phyloP scores from a whole-genome alignment of 2,329 filamentous ascomycete species.

The Penicillium sumatraense region DNA sequence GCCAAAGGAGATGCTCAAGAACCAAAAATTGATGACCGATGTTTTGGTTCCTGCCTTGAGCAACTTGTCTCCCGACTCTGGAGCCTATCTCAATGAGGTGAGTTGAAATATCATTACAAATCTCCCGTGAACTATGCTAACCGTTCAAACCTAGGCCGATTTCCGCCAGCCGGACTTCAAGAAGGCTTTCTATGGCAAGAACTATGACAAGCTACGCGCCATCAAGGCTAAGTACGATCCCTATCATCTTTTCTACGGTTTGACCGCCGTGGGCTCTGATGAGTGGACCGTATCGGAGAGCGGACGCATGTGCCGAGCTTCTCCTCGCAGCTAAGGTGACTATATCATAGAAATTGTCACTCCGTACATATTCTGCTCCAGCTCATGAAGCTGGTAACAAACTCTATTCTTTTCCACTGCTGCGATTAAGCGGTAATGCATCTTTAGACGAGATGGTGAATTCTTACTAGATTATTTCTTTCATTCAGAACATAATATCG shows the following conservation, averaged over 20 bases:
- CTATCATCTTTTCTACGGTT: conserved; percentile 9
- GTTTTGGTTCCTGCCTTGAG: conserved; percentile 3
- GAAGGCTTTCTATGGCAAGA: conserved; percentile 11
- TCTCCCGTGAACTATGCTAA: neutral
- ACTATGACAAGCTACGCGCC: conserved; percentile 3
- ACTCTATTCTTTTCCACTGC: neutral
- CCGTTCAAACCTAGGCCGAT: conserved; percentile 1
- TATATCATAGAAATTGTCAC: neutral
- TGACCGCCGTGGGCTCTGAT: conserved; percentile 14
- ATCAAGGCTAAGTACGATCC: conserved; percentile 19
- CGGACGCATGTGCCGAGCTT: conserved; percentile 8
- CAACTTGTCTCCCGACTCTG: conserved; percentile 4
- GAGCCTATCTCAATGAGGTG: conserved; percentile 14
- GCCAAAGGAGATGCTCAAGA: conserved; percentile 4
- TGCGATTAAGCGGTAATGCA: neutral
- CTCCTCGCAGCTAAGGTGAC: neutral
- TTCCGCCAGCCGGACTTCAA: conserved; percentile 10
- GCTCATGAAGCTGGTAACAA: neutral
- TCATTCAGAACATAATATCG: neutral
- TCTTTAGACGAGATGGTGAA: neutral
- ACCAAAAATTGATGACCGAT: conserved; percentile 7
- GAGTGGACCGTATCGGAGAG: conserved; percentile 9
- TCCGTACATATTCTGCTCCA: neutral
- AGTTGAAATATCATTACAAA: neutral
- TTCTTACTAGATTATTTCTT: neutral